These are phyloP conservation scores for Diplogelasinospora grovesii DNA, from an alignment of 495 filamentous ascomycete species.

Conservation along the genomic window DNA sequence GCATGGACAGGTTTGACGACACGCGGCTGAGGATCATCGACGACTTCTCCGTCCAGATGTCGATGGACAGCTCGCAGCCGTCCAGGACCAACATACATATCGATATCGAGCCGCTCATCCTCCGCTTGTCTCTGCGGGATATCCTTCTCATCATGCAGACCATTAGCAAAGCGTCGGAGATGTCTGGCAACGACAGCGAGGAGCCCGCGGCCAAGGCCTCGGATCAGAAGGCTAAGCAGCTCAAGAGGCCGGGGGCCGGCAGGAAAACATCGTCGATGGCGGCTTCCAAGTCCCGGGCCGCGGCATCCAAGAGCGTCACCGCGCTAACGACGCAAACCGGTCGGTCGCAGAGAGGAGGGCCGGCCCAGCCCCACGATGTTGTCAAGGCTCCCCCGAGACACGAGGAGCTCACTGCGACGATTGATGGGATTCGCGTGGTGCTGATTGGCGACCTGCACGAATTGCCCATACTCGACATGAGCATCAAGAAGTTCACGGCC, in stretches of 20 bases:
- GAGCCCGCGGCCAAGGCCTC: conserved; percentile 27
- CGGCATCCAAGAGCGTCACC: conserved; percentile 16
- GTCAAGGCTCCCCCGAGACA: conserved; percentile 35
- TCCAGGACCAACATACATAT: conserved; percentile 72
- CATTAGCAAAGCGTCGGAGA: conserved; percentile 83
- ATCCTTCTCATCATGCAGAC: conserved; percentile 92
- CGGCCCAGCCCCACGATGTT: conserved; percentile 27
- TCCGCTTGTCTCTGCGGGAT: conserved; percentile 86
- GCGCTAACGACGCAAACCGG: background rate
- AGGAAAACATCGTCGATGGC: conserved; percentile 58
- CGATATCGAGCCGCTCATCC: conserved; percentile 86
- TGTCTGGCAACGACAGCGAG: conserved; percentile 56
- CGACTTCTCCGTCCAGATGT: conserved; percentile 86
- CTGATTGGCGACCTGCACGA: conserved; percentile 95
- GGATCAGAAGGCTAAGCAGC: conserved; percentile 57
- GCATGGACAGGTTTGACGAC: conserved; percentile 93
- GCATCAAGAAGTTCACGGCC: conserved; percentile 81
- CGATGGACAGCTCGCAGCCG: conserved; percentile 73
- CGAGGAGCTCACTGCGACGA: conserved; percentile 75
- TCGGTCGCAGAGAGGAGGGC: conserved; percentile 6
- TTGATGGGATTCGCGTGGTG: conserved; percentile 87
- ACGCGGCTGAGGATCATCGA: conserved; percentile 84
- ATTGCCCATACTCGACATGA: conserved; percentile 87
- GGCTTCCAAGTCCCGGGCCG: conserved; percentile 26
- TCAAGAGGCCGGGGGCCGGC: conserved; percentile 50